Evolutionary conservation across 208 protist species (phyloP).

Genomic region (Phytomonas sp.): DNA sequence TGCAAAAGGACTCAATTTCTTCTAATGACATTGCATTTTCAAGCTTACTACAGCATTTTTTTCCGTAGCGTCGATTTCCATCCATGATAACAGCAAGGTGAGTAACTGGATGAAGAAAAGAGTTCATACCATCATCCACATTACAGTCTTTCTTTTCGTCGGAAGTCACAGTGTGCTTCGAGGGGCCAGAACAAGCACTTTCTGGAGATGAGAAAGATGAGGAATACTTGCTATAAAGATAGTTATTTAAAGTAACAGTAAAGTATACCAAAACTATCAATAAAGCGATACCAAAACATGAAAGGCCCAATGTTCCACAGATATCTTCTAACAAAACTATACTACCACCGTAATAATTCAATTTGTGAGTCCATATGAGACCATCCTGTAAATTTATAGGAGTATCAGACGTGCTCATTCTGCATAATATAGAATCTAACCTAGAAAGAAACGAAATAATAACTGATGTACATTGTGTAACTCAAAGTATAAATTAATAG

Average conservation of each 20-base stretch:
- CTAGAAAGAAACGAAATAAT: neutral
- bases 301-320: slow-evolving; percentile 14
- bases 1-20: slow-evolving; percentile 8
- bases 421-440: neutral
- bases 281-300: slow-evolving; percentile 9
- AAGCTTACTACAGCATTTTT: neutral
- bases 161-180: neutral
- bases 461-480: slow-evolving; percentile 2
- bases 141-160: neutral
- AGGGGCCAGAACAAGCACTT: neutral
- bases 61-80: slow-evolving; percentile 78
- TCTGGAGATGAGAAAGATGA: neutral
- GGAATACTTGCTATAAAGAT: neutral
- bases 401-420: neutral
- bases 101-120: slow-evolving; percentile 29
- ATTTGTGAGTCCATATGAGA: neutral
- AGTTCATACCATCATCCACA: neutral
- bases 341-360: neutral
- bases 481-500: slow-evolving; percentile 11
- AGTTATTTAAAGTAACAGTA: neutral
- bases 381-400: neutral
- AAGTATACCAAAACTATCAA: neutral
- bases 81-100: slow-evolving; percentile 90
- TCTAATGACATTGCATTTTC: neutral
- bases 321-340: slow-evolving; percentile 9